A percentile compares a stretch with the other conserved stretches of the same genome.
These are phyloP conservation scores for Stagonosporopsis tanaceti DNA, from an alignment of 2,329 filamentous ascomycete genomes.

Conservation along the genomic window DNA sequence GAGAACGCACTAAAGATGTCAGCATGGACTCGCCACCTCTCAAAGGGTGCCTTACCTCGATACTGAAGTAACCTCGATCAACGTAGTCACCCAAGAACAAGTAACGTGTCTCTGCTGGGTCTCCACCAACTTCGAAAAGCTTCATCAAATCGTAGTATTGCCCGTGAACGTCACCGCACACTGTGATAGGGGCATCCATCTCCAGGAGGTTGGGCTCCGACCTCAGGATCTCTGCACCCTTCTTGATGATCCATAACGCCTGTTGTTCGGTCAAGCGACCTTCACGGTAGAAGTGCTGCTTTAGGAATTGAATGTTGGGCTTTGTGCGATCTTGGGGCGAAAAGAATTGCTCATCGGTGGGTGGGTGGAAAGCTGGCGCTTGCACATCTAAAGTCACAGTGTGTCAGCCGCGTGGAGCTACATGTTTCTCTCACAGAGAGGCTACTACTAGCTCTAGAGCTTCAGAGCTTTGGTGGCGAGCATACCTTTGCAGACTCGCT, in stretches of 20 bases:
- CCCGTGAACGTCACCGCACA: constrained; percentile 97
- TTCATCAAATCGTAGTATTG: constrained; percentile 99
- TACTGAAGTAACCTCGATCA: constrained; percentile 97
- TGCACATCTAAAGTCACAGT: constrained; percentile 77
- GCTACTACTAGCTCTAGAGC: constrained; percentile 10
- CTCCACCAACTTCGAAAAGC: constrained; percentile 96
- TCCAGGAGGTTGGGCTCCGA: constrained; percentile 94
- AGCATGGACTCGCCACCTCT: constrained; percentile 30
- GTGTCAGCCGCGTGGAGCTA: constrained; percentile 39
- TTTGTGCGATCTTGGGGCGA: constrained; percentile 85
- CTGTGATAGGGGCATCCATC: constrained; percentile 99
- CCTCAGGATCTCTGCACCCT: constrained; percentile 85
- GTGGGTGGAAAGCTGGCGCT: constrained; percentile 91
- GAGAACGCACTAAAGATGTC: constrained; percentile 75
- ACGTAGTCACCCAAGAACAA: constrained; percentile 98
- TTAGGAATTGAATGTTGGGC: constrained; percentile 91
- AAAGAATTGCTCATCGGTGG: constrained; percentile 93
- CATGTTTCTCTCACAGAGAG: background rate
- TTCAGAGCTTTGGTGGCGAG: constrained; percentile 10
- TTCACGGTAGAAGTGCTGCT: constrained; percentile 98
- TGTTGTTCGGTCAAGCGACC: constrained; percentile 96
- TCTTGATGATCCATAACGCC: constrained; percentile 91
- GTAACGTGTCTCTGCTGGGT: constrained; percentile 94
- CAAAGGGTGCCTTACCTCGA: constrained; percentile 69
- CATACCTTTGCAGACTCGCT: constrained; percentile 97